phyloP scores from a whole-genome alignment of 129 eudicot genomes.

The Tagetes erecta region DNA sequence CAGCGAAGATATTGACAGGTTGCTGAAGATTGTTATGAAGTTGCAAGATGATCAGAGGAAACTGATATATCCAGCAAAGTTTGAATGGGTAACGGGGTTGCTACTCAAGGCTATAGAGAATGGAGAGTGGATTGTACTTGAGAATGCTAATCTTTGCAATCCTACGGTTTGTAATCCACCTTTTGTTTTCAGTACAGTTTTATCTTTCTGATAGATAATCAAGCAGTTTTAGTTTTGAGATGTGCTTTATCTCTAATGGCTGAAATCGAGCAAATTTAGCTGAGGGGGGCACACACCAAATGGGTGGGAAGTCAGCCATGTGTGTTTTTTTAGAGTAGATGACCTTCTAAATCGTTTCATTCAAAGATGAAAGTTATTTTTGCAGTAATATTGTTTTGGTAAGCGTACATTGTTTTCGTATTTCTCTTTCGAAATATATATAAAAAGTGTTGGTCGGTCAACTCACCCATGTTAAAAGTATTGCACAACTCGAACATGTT shows the following conservation, averaged over 20 bases:
- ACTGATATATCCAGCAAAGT: slow-evolving; percentile 56
- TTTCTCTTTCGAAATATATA: background rate
- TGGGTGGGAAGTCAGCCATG: background rate
- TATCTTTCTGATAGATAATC: background rate
- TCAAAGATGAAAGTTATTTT: background rate
- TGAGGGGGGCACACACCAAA: background rate
- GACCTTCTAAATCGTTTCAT: background rate
- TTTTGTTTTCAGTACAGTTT: background rate
- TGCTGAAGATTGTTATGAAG: slow-evolving; percentile 47
- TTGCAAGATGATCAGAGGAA: slow-evolving; percentile 49
- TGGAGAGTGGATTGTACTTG: slow-evolving; percentile 96
- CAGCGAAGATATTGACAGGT: slow-evolving; percentile 53
- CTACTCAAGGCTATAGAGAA: slow-evolving; percentile 83
- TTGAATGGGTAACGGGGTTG: slow-evolving; percentile 93
- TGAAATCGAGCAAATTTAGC: background rate
- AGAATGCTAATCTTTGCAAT: slow-evolving; percentile 97
- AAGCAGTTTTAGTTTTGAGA: background rate
- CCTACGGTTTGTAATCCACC: slow-evolving; percentile 72
- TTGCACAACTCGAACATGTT: background rate
- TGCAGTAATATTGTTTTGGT: background rate
- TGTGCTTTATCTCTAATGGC: background rate
- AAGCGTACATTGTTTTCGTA: background rate
- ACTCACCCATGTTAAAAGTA: background rate
- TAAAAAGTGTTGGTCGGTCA: background rate
- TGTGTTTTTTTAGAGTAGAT: background rate